Percentiles rank a stretch among this genome's conserved stretches.
phyloP scores from a whole-genome alignment of 148 eudicot genomes.

The Salicornia ramosissima region DNA sequence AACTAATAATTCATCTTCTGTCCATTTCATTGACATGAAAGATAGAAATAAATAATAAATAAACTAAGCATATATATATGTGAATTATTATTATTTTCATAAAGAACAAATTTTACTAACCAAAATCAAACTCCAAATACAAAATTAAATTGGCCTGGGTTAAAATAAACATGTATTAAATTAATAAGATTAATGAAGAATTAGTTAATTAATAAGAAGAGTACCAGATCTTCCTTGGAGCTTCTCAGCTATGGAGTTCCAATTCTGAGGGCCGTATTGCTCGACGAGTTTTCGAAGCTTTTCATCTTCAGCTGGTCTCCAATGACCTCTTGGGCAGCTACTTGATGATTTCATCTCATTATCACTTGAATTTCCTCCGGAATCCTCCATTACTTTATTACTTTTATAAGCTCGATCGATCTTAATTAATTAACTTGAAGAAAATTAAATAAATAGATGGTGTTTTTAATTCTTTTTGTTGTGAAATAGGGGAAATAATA shows the following conservation, averaged over 20 bases:
- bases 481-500: neutral
- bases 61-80: no score
- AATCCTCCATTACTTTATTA: constrained; percentile 43
- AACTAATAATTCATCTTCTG: neutral
- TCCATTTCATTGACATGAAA: neutral
- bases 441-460: neutral
- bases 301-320: constrained; percentile 95
- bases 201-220: no score
- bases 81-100: neutral
- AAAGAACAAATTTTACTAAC: neutral
- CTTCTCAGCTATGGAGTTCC: constrained; percentile 94
- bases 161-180: neutral
- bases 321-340: constrained; percentile 84
- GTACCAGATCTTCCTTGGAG: constrained; percentile 95
- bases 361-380: constrained; percentile 38
- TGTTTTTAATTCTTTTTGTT: neutral
- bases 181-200: no score
- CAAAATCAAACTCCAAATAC: neutral
- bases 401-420: neutral
- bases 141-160: neutral
- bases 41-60: neutral
- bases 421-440: neutral
- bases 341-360: constrained; percentile 36
- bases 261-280: constrained; percentile 81
- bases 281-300: constrained; percentile 80